Evolutionary conservation across 2,329 filamentous ascomycete genomes (phyloP), one percentile per base, ranked within the genome.

Genomic region (Aspergillus sp.): DNA sequence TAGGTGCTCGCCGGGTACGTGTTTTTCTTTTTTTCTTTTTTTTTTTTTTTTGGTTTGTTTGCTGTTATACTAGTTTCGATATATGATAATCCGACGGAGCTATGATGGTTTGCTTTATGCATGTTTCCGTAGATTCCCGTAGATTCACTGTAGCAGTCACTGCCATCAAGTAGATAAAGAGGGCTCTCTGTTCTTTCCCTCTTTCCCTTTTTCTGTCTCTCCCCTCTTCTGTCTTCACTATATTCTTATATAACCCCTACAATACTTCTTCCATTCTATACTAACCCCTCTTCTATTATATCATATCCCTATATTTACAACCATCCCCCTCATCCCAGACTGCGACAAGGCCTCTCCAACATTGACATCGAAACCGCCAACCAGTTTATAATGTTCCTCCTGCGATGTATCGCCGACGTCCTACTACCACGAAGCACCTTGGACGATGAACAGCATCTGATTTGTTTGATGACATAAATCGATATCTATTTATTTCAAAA

Each of bases 21-120:
- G 59, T 54, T 44, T 54, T 49, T 41, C 43, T 52, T 46, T 19
- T 19, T 19, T 19, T 19, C 3, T 19, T 19, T 19, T 19, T 19
- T 19, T 19, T 19, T 19, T 19, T 19, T 19, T 19, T 19, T 19
- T 19, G 2, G 2, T 19, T 19, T 23, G 32, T 43, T 43, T 55
- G 42, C 44, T 51, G 47, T 32, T 35, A 46, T 51, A 46, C 33
- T 57, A 17, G 43, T 62, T 30, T 30, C 25, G 25, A 54, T 61
- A 61, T 53, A 58, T 57, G 45, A 51, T 56, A 49, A 49, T 49
- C 47, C 47, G 38, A 54, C 52, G 25, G 25, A 30, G 25, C 25
- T 30, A 30, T 52, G 39, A 59, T 51, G 57, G 47, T 53, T 53
- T 60, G 3, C 35, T 38, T 38, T 19, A 38, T 19, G 35, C 35